Evolutionary conservation across 345 rosid species (phyloP), one percentile per base, ranked within the genome.

Genomic region (Camelina sativa): DNA sequence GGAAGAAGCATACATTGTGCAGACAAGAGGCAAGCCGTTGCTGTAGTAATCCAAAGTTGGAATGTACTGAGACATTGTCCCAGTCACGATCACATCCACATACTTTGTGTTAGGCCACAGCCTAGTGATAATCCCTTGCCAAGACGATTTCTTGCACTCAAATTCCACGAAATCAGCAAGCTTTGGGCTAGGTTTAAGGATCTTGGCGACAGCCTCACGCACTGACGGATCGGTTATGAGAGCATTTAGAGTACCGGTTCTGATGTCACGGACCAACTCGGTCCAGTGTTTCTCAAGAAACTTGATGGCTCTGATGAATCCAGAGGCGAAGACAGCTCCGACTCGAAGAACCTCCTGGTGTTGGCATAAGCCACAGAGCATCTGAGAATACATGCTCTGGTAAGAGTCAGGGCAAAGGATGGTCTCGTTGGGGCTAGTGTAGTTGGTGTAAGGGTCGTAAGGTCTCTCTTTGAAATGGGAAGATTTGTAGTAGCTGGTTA

Each of bases 1-100:
- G 1, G 97, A 92, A 12, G 99, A 95, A 44, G 97, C 99, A 80
- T 95, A 95, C 97, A 92, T 92, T 60, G 99, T 90, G 82, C 97
- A 95, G 37, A 95, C 97, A 58, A 95, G 88, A 50, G 99, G 97
- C 77, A 95, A 81, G 40, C 87, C 86, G 53, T 88, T 86, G 79
- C 97, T 95, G 61, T 92, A 90, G 73, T 85, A 92, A 79, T 95
- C 99, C 50, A 95, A 89, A 53, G 91, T 92, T 19, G 96, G 97
- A 63, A 95, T 95, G 54, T 95, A 95, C 69, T 95, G 99, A 59
- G 97, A 95, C 99, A 95, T 95, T 19, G 99, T 87, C 57, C 99
- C 99, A 7, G 99, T 95, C 84, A 92, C 97, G 81, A 95, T 92
- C 50, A 95, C 98, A 83, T 95, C 99, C 62, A 95, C 92, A 78